Evolutionary conservation across 2,329 filamentous ascomycete species (phyloP), one percentile per base, ranked within the genome.

Genomic region (Hymenoscyphus scutula): DNA sequence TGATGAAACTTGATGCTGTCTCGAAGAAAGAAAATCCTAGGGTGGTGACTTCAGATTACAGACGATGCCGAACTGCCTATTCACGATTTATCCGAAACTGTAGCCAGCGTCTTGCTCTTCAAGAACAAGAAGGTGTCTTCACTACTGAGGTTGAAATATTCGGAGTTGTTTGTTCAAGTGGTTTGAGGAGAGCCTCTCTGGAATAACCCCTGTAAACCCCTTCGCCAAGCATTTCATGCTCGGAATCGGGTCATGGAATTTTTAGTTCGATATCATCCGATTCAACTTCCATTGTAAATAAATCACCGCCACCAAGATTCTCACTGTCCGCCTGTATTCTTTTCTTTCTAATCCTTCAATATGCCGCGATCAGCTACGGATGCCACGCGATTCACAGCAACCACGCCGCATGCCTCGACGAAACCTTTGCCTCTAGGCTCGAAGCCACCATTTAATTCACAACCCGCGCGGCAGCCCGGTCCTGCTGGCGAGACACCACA

Each of bases 341-440:
- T 48, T 56, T 4, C 29, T 53, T 45, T 23, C 13, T 34, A 48
- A 29, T 41, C 34, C 29, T 32, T 41, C 62, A 66, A 60, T 29
- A 79, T 78, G 67, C 82, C 89, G 64, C 88, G 89, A 74, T 90
- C 86, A 77, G 87, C 90, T 74, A 85, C 85, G 71, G 90, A 93
- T 75, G 90, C 91, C 69, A 95, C 91, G 71, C 88, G 90, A 74
- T 95, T 90, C 77, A 90, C 88, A 17, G 79, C 86, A 29, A 89
- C 86, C 19, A 85, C 82, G 64, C 87, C 87, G 38, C 89, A 92
- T 77, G 90, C 89, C 70, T 82, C 83, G 67, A 85, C 86, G 68
- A 90, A 89, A 74, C 76, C 81, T 51, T 37, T 30, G 19, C 75
- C 74, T 61, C 45, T 77, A 11, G 53, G 54, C 30, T 71, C 76